Conservation (phyloP, 495 filamentous ascomycete genomes). For the Thermochaetoides thermophila region DNA sequence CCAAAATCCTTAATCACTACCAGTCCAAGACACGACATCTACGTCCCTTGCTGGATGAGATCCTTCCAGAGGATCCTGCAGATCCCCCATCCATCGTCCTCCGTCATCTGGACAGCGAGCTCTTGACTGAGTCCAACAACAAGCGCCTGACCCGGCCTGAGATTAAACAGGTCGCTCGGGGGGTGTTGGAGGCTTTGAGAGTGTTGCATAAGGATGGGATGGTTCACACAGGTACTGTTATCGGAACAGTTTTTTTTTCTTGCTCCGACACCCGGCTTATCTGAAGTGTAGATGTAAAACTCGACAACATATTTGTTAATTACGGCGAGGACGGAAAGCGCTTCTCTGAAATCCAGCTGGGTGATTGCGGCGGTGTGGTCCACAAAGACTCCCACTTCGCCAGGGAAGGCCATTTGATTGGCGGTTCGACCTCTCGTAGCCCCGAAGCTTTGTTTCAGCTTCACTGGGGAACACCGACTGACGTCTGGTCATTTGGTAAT, state of each 20-base stretch:
- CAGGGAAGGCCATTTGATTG: slow-evolving; percentile 23
- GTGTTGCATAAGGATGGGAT: slow-evolving; percentile 25
- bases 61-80: slow-evolving; percentile 20
- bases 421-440: slow-evolving; percentile 22
- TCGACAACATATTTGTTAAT: slow-evolving; percentile 29
- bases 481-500: slow-evolving; percentile 33
- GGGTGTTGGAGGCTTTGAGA: slow-evolving; percentile 22
- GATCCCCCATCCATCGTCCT: slow-evolving; percentile 30
- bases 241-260: neutral
- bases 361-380: slow-evolving; percentile 26
- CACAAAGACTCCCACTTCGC: slow-evolving; percentile 21
- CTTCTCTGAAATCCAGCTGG: slow-evolving; percentile 26
- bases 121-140: slow-evolving; percentile 17
- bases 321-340: slow-evolving; percentile 16
- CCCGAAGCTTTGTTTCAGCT: slow-evolving; percentile 25
- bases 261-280: neutral
- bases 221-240: slow-evolving; percentile 24
- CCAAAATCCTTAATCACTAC: slow-evolving; percentile 27
- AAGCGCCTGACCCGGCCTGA: slow-evolving; percentile 24
- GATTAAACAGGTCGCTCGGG: slow-evolving; percentile 28
- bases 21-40: slow-evolving; percentile 19
- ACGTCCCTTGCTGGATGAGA: slow-evolving; percentile 26
- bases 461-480: slow-evolving; percentile 23
- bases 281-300: slow-evolving; percentile 19
- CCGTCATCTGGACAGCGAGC: slow-evolving; percentile 26